Evolutionary conservation across 768 basidiomycete species (phyloP).

Genomic region (Boletus subparvulus): DNA sequence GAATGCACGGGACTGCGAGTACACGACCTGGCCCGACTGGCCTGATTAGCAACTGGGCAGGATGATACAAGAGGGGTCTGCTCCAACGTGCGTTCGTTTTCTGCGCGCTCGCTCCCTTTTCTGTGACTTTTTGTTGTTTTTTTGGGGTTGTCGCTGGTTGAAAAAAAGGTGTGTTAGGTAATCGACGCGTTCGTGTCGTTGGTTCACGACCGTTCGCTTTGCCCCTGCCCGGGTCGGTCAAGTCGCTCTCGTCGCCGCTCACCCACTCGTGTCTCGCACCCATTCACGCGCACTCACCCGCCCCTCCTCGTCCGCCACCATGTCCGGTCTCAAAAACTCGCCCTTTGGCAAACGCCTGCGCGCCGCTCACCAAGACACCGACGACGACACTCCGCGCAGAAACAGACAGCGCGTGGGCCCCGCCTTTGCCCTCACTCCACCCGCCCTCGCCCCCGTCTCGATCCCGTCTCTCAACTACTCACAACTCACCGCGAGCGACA

Average conservation of each 20-base stretch:
- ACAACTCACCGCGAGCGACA: slow-evolving; percentile 52
- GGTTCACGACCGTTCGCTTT: slow-evolving; percentile 16
- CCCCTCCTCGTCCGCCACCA: slow-evolving; percentile 23
- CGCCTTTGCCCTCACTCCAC: slow-evolving; percentile 47
- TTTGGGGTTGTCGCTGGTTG: slow-evolving; percentile 23
- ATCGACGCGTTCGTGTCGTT: slow-evolving; percentile 32
- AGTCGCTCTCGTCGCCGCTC: background rate
- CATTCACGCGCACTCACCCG: background rate
- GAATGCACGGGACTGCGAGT: background rate
- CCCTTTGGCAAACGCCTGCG: slow-evolving; percentile 83
- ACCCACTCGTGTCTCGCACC: background rate
- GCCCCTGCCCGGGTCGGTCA: slow-evolving; percentile 26
- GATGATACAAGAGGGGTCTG: background rate
- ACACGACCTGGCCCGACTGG: slow-evolving; percentile 6
- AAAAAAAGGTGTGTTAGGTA: slow-evolving; percentile 29
- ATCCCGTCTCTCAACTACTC: slow-evolving; percentile 58
- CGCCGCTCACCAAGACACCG: slow-evolving; percentile 58
- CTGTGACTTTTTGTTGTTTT: slow-evolving; percentile 7
- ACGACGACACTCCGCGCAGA: slow-evolving; percentile 54
- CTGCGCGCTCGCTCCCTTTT: background rate
- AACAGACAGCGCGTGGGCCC: slow-evolving; percentile 53
- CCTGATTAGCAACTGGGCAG: slow-evolving; percentile 12
- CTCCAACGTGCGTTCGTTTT: background rate
- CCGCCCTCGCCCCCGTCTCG: slow-evolving; percentile 37
- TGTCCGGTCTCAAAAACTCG: slow-evolving; percentile 82